Conservation (phyloP, 345 rosid genomes). For the Psidium guajava region DNA sequence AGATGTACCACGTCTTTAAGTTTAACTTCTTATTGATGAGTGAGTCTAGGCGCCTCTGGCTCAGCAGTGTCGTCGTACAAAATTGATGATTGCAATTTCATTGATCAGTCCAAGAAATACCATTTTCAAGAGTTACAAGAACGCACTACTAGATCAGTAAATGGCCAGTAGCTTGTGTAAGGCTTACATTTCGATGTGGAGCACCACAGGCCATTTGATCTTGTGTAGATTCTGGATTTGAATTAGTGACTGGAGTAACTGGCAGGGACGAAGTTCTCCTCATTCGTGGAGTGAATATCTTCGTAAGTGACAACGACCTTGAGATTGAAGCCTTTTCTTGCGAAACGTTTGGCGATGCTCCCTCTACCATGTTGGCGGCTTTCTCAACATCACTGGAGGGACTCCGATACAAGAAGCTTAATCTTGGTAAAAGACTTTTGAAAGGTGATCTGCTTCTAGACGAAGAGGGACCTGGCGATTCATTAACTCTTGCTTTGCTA, state of each 20-base stretch:
- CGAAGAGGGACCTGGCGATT: slow-evolving; percentile 41
- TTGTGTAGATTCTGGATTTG: slow-evolving; percentile 32
- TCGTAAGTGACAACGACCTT: slow-evolving; percentile 70
- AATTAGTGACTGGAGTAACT: slow-evolving; percentile 29
- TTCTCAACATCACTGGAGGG: slow-evolving; percentile 42
- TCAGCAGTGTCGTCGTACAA: neutral
- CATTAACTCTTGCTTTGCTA: slow-evolving; percentile 21
- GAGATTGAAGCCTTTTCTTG: slow-evolving; percentile 61
- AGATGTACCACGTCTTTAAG: neutral
- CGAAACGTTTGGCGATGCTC: slow-evolving; percentile 17
- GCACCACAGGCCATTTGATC: slow-evolving; percentile 31
- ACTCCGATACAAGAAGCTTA: slow-evolving; percentile 49
- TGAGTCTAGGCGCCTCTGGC: neutral
- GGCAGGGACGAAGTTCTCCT: slow-evolving; percentile 82
- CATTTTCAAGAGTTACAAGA: neutral
- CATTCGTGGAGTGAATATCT: slow-evolving; percentile 75
- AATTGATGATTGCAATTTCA: neutral
- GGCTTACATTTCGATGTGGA: slow-evolving; percentile 46
- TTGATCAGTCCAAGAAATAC: neutral
- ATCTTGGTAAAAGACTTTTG: slow-evolving; percentile 47
- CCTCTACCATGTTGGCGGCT: slow-evolving; percentile 23
- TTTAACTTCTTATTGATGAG: neutral
- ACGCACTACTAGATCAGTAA: neutral
- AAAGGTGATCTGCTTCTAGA: slow-evolving; percentile 52
- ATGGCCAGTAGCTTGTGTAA: neutral